Percentiles rank a stretch among this genome's conserved stretches.
phyloP scores from a whole-genome alignment of 129 eudicot species.

The Heracleum sosnowskyi region DNA sequence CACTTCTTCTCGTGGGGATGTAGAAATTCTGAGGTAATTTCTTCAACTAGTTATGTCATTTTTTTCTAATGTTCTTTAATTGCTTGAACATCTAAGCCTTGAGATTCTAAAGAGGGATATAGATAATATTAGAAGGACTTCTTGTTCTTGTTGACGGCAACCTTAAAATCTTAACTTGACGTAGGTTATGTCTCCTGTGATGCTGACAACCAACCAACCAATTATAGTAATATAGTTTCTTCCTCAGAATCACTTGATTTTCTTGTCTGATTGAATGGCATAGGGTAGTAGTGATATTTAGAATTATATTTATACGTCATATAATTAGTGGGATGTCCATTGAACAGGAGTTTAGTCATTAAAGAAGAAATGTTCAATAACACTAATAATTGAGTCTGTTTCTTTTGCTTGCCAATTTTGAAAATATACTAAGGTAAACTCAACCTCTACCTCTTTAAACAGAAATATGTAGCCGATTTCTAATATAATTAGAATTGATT shows the following conservation, averaged over 20 bases:
- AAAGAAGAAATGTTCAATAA: not conserved
- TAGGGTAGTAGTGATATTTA: not conserved
- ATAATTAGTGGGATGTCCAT: not conserved
- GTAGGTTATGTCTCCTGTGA: not conserved
- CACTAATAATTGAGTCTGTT: not conserved
- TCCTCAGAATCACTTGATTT: not conserved
- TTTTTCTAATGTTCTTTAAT: not conserved
- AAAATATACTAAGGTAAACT: not conserved
- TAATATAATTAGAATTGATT: no score
- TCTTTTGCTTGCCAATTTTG: not conserved
- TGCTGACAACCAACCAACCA: not conserved
- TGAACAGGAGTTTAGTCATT: not conserved
- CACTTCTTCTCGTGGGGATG: constrained; percentile 85
- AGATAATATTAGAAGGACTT: not conserved
- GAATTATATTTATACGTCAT: not conserved
- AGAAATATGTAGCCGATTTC: constrained; percentile 91
- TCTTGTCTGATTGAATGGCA: not conserved
- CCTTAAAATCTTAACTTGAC: not conserved
- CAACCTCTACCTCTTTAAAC: constrained; percentile 21
- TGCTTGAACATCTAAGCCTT: not conserved
- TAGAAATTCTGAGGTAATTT: constrained; percentile 82
- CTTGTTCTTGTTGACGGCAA: not conserved
- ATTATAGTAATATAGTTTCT: not conserved
- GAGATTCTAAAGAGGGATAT: not conserved
- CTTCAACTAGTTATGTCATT: not conserved